Evolutionary conservation across 345 rosid genomes (phyloP).

Genomic region (Microthlaspi erraticum): DNA sequence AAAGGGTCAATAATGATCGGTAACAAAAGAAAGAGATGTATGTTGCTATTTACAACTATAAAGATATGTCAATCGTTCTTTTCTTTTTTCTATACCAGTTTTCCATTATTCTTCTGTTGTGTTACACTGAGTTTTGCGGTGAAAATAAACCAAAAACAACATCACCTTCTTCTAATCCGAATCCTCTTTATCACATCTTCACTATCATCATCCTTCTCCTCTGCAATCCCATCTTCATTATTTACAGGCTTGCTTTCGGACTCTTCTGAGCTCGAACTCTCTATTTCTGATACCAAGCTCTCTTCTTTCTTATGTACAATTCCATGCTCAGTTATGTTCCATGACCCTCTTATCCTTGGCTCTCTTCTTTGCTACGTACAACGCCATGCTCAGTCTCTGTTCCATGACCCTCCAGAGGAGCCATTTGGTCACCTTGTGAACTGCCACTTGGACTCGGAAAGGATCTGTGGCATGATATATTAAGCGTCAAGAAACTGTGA

Average conservation of each 20-base stretch:
- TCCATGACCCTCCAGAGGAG: no score
- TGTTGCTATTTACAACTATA: slow-evolving; percentile 36
- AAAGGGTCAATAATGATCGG: slow-evolving; percentile 1
- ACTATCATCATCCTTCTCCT: slow-evolving; percentile 57
- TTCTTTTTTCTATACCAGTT: slow-evolving; percentile 30
- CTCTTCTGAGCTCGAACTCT: slow-evolving; percentile 55
- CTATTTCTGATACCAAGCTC: slow-evolving; percentile 41
- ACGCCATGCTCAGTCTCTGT: slow-evolving; percentile 1
- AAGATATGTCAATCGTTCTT: slow-evolving; percentile 28
- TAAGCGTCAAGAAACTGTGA: no score
- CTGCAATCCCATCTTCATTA: slow-evolving; percentile 52
- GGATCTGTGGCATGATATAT: no score
- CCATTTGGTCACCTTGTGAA: no score
- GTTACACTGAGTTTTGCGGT: slow-evolving; percentile 24
- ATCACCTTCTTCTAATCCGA: slow-evolving; percentile 58
- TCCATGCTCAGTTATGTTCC: slow-evolving; percentile 9
- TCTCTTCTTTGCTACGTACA: slow-evolving; percentile 35
- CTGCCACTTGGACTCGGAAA: no score
- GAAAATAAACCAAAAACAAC: no score
- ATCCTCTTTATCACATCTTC: slow-evolving; percentile 59
- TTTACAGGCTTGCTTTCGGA: slow-evolving; percentile 62
- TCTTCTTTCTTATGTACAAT: slow-evolving; percentile 29
- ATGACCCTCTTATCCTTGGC: not conserved
- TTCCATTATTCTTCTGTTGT: slow-evolving; percentile 10
- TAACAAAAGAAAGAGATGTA: not conserved